Evolutionary conservation across 1,284 basidiomycete genomes (phyloP).

Genomic region (Schizophyllum amplum): DNA sequence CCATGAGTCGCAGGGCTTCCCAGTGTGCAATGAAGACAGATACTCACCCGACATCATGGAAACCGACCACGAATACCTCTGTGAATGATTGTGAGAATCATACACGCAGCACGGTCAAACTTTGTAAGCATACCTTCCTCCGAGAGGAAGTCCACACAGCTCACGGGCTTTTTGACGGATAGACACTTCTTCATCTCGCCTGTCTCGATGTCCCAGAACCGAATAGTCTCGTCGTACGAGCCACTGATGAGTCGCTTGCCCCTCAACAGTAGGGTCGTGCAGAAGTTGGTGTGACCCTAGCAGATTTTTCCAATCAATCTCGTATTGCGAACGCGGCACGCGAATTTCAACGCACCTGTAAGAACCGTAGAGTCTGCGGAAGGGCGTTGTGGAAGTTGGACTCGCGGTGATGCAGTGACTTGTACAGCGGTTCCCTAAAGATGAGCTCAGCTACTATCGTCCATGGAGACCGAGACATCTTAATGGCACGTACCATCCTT

Average conservation of each 20-base stretch:
- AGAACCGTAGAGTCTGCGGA: slow-evolving; percentile 70
- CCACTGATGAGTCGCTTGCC: slow-evolving; percentile 81
- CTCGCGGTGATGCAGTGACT: slow-evolving; percentile 79
- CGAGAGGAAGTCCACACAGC: slow-evolving; percentile 81
- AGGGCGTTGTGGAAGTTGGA: slow-evolving; percentile 74
- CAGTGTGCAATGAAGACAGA: background rate
- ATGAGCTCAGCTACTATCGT: background rate
- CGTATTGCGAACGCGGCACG: no score
- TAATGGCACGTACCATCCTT: slow-evolving; percentile 57
- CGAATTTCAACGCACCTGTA: slow-evolving; percentile 50
- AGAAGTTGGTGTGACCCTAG: slow-evolving; percentile 73
- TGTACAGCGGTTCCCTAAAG: slow-evolving; percentile 70
- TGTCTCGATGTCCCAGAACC: slow-evolving; percentile 81
- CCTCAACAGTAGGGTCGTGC: slow-evolving; percentile 74
- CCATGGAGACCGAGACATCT: slow-evolving; percentile 1
- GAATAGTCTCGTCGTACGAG: slow-evolving; percentile 85
- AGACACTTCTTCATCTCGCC: slow-evolving; percentile 77
- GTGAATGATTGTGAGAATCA: slow-evolving; percentile 3
- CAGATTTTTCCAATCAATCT: background rate
- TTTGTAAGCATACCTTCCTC: slow-evolving; percentile 51
- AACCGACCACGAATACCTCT: slow-evolving; percentile 88
- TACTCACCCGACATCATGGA: slow-evolving; percentile 82
- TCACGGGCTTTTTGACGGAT: slow-evolving; percentile 79
- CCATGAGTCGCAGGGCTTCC: no score
- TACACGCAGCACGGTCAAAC: background rate